phyloP scores from a whole-genome alignment of 169 alveolate genomes.

The Blepharisma undulans region DNA sequence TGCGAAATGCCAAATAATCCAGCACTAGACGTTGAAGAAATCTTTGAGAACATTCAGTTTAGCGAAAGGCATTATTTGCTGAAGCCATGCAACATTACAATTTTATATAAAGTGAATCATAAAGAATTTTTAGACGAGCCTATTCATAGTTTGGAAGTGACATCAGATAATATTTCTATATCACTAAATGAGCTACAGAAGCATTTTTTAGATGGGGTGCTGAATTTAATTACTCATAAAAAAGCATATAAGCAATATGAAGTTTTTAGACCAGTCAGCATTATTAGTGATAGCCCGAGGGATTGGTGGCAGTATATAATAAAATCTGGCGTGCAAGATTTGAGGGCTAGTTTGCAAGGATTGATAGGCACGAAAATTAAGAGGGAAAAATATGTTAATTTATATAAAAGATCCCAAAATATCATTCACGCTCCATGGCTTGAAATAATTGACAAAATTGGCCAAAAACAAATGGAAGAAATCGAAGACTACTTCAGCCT shows the following conservation, averaged over 20 bases:
- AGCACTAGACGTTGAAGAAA: neutral
- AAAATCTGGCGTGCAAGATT: neutral
- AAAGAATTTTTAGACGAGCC: neutral
- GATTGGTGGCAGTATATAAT: slow-evolving; percentile 24
- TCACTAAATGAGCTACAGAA: slow-evolving; percentile 16
- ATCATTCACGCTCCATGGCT: slow-evolving; percentile 39
- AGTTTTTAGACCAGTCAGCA: neutral
- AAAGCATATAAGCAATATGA: neutral
- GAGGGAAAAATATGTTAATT: neutral
- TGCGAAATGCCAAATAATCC: neutral
- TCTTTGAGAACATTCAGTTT: neutral
- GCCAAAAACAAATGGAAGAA: neutral
- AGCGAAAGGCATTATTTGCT: slow-evolving; percentile 1
- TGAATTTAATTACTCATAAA: neutral
- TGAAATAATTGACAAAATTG: neutral
- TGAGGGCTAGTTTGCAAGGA: neutral
- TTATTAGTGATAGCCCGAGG: neutral
- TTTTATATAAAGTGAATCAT: neutral
- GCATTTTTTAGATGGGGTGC: neutral
- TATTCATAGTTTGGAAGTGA: neutral
- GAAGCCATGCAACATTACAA: neutral
- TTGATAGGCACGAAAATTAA: neutral
- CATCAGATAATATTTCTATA: neutral
- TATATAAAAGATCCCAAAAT: slow-evolving; percentile 10
- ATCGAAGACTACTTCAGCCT: neutral